A percentile compares a stretch with the other conserved stretches of the same genome.
These are phyloP conservation scores for Arthroderma sp. DNA, from an alignment of 2,329 filamentous ascomycete genomes.

Conservation along the genomic window DNA sequence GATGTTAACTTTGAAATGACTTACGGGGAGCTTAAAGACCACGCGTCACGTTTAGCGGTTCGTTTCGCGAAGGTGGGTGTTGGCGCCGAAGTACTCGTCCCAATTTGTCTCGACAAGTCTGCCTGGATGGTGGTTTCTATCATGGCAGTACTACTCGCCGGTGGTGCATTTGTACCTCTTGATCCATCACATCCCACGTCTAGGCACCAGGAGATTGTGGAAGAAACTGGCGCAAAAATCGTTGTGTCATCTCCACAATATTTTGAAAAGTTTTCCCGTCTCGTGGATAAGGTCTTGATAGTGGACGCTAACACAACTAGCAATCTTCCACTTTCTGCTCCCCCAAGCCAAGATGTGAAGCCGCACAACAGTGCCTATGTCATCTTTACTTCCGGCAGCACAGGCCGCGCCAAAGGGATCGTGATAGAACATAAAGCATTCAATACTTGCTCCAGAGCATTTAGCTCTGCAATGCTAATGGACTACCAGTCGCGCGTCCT, in stretches of 20 bases:
- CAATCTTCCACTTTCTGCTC: constrained; percentile 37
- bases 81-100: constrained; percentile 9
- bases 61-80: constrained; percentile 6
- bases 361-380: constrained; percentile 49
- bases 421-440: constrained; percentile 64
- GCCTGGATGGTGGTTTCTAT: constrained; percentile 66
- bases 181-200: constrained; percentile 40
- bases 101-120: constrained; percentile 31
- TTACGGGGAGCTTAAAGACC: constrained; percentile 10
- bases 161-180: constrained; percentile 65
- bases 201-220: constrained; percentile 8
- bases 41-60: constrained; percentile 11
- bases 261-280: constrained; percentile 12
- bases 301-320: constrained; percentile 44
- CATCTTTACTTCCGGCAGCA: constrained; percentile 77
- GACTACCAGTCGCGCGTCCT: constrained; percentile 51
- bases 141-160: constrained; percentile 59
- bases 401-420: constrained; percentile 67
- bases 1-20: constrained; percentile 12
- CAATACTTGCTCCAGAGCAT: constrained; percentile 46
- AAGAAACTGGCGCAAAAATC: constrained; percentile 7
- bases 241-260: constrained; percentile 9
- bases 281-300: constrained; percentile 27
- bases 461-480: constrained; percentile 34
- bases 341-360: not conserved